These are phyloP conservation scores for Aristolochia contorta DNA, from an alignment of 164 flowering plant species.

Conservation along the genomic window DNA sequence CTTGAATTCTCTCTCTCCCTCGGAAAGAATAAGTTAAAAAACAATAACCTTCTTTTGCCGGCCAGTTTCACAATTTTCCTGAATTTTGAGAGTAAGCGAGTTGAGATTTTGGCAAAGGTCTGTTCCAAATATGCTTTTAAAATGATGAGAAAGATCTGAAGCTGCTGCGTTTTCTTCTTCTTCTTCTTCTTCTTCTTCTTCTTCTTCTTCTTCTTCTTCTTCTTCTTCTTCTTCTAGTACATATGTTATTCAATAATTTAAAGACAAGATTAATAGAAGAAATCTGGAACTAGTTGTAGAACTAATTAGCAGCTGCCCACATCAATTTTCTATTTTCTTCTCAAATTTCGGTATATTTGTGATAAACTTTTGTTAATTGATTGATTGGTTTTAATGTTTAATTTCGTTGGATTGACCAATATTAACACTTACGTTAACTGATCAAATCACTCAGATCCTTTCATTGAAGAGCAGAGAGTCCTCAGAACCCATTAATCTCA, in stretches of 20 bases:
- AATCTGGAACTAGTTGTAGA: neutral
- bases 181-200: neutral
- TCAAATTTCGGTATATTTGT: neutral
- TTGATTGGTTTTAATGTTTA: neutral
- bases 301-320: neutral
- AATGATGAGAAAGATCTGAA: neutral
- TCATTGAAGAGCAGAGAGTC: constrained; percentile 67
- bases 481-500: constrained; percentile 78
- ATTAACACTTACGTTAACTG: neutral
- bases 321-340: neutral
- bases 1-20: neutral
- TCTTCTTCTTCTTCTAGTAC: neutral
- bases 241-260: too few relatives aligned
- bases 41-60: too few relatives aligned
- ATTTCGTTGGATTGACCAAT: neutral
- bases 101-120: neutral
- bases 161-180: neutral
- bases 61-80: too few relatives aligned
- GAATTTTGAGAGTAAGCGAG: neutral
- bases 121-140: neutral
- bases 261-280: too few relatives aligned
- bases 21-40: neutral
- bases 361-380: too few relatives aligned
- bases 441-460: constrained; percentile 46
- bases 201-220: neutral